These are phyloP conservation scores for Pulveroboletus sp. DNA, from an alignment of 768 basidiomycete species.

Conservation along the genomic window DNA sequence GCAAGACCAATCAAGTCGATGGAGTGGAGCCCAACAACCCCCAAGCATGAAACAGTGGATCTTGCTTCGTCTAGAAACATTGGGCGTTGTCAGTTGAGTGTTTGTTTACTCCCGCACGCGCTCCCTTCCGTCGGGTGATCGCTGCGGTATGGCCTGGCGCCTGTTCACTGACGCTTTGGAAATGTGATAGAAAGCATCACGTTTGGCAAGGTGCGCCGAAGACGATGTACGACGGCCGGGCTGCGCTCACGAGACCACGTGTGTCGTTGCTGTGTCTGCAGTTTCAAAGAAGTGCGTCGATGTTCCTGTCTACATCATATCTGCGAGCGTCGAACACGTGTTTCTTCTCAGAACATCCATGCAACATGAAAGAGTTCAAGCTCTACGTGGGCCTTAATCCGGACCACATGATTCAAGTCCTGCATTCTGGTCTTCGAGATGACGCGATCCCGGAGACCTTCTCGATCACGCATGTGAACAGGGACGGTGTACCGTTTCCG, in stretches of 20 bases:
- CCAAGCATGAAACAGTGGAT: conserved; percentile 66
- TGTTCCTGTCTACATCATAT: neutral
- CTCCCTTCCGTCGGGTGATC: neutral
- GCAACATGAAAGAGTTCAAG: conserved; percentile 83
- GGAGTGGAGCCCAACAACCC: conserved; percentile 66
- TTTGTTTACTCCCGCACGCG: neutral
- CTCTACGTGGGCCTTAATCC: conserved; percentile 60
- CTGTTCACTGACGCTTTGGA: conserved; percentile 8
- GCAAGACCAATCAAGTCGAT: conserved; percentile 62
- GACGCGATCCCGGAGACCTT: conserved; percentile 64
- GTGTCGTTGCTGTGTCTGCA: neutral
- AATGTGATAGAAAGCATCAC: conserved; percentile 55
- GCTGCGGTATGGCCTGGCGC: neutral
- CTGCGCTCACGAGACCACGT: neutral
- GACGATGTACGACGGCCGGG: neutral
- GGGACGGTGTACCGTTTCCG: conserved; percentile 54
- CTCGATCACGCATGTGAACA: conserved; percentile 51
- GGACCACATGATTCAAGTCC: conserved; percentile 65
- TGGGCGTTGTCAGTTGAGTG: conserved; percentile 64
- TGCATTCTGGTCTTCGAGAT: conserved; percentile 63
- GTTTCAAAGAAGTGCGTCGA: conserved; percentile 28
- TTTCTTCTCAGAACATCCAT: conserved; percentile 60
- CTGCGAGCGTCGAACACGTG: conserved; percentile 1
- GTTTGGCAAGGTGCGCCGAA: conserved; percentile 66
- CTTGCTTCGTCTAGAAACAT: conserved; percentile 54